A percentile compares a stretch with the other conserved stretches of the same genome.
These are phyloP conservation scores for Pisolithus thermaeus DNA, from an alignment of 1,284 basidiomycete genomes.

Conservation along the genomic window DNA sequence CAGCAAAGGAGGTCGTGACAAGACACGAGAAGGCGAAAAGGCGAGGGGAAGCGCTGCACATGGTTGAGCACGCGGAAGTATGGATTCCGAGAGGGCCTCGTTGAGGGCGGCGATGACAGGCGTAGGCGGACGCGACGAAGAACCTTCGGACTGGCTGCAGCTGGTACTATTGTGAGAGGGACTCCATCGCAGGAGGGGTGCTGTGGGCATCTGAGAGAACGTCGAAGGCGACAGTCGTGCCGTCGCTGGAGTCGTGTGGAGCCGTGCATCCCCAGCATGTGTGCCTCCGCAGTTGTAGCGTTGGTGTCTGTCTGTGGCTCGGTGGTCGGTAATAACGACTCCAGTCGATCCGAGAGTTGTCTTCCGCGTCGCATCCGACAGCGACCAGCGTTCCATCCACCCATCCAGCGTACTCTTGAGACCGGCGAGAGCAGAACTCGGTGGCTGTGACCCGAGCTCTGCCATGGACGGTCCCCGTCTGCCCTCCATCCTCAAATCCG, in stretches of 20 bases:
- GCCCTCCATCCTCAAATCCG: conserved; percentile 45
- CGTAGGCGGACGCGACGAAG: conserved; percentile 28
- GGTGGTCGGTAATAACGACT: conserved; percentile 3
- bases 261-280: not conserved
- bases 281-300: not conserved
- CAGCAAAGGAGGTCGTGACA: conserved; percentile 51
- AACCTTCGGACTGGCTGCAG: not conserved
- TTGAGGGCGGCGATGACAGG: conserved; percentile 21
- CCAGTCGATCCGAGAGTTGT: conserved; percentile 4
- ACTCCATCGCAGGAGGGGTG: conserved; percentile 17
- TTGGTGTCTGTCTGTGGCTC: not conserved
- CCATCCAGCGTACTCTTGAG: not conserved
- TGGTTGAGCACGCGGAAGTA: conserved; percentile 38
- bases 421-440: not conserved
- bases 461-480: conserved; percentile 23
- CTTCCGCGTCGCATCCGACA: conserved; percentile 6
- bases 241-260: conserved; percentile 8
- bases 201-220: conserved; percentile 5
- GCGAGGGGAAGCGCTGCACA: conserved; percentile 41
- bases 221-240: conserved; percentile 15
- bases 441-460: not conserved
- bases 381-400: conserved; percentile 12
- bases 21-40: conserved; percentile 28
- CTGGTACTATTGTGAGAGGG: no score
- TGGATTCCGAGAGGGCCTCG: conserved; percentile 40